Conservation (phyloP, 495 filamentous ascomycete species). For the Hypoxylon lenormandii region DNA sequence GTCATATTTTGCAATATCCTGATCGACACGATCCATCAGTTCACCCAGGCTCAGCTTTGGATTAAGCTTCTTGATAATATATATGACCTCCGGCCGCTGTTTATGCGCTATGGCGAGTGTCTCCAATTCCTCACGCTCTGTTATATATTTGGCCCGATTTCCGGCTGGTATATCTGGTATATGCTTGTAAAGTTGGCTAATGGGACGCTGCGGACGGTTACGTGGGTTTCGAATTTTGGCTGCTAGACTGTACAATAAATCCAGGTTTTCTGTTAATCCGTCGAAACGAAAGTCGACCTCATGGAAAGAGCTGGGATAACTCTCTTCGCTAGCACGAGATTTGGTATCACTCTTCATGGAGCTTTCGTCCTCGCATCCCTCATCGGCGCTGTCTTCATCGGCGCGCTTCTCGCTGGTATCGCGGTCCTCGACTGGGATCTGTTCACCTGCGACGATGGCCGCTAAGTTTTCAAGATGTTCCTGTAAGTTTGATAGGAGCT, state of each 20-base stretch:
- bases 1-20: constrained; percentile 4
- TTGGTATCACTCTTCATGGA: neutral
- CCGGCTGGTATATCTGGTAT: neutral
- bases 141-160: neutral
- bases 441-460: neutral
- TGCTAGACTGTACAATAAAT: neutral
- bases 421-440: neutral
- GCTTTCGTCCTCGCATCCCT: neutral
- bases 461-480: neutral
- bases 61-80: neutral
- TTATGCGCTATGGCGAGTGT: neutral
- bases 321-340: neutral
- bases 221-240: constrained; percentile 5
- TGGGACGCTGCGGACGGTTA: constrained; percentile 13
- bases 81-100: too few relatives aligned
- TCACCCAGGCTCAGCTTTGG: neutral
- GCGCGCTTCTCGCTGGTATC: neutral
- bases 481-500: constrained; percentile 7
- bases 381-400: neutral
- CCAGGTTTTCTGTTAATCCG: neutral
- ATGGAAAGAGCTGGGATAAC: constrained; percentile 2
- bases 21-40: constrained; percentile 5
- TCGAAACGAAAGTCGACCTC: constrained; percentile 2
- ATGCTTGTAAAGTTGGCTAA: constrained; percentile 6
- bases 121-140: constrained; percentile 16